phyloP scores from a whole-genome alignment of 73 alveolate species.

The Durusdinium trenchii region DNA sequence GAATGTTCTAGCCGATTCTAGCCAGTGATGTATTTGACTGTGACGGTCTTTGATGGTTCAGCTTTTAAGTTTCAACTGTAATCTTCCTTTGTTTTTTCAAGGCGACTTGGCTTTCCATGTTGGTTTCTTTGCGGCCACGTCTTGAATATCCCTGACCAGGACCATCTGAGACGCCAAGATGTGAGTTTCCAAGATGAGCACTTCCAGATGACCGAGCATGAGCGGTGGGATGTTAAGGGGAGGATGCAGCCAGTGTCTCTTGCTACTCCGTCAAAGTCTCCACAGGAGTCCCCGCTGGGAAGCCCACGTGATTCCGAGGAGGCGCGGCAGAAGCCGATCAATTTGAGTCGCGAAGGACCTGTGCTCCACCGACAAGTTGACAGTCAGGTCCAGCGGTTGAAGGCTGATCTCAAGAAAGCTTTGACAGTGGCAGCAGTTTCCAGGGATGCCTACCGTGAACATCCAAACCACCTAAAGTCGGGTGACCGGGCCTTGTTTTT shows the following conservation, averaged over 20 bases:
- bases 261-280: not conserved
- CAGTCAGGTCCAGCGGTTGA: not conserved
- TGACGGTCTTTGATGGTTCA: too few species aligned
- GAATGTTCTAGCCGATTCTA: not conserved
- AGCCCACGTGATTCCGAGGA: too few species aligned
- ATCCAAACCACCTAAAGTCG: too few species aligned
- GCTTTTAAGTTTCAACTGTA: not conserved
- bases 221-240: not conserved
- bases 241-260: not conserved
- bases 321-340: too few species aligned
- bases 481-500: too few species aligned
- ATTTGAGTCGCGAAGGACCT: constrained; percentile 4
- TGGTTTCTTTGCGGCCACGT: not conserved
- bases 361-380: constrained; percentile 11
- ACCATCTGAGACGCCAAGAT: constrained; percentile 20
- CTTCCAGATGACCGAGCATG: not conserved
- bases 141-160: not conserved
- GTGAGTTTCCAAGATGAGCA: not conserved
- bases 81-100: not conserved
- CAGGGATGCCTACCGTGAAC: not conserved
- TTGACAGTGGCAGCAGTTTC: not conserved
- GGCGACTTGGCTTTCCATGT: not conserved
- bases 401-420: not conserved
- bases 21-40: not conserved
- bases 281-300: not conserved